Evolutionary conservation across 306 rosid genomes (phyloP).

Genomic region (Benincasa hispida): DNA sequence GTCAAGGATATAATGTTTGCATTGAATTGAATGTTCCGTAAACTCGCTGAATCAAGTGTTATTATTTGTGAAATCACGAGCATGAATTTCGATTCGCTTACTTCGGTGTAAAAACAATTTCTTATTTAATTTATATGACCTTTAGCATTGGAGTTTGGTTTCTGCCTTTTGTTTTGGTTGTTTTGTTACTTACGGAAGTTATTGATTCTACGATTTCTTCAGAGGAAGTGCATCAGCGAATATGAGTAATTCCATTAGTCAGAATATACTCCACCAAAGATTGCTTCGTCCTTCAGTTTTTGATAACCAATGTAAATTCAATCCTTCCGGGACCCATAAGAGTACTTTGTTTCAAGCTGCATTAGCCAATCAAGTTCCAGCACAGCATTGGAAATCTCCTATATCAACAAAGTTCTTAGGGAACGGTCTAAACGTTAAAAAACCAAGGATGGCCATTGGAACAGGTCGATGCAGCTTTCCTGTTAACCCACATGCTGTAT

Average conservation of each 20-base stretch:
- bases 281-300: conserved; percentile 34
- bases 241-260: conserved; percentile 60
- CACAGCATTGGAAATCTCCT: conserved; percentile 26
- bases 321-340: conserved; percentile 36
- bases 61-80: neutral
- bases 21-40: neutral
- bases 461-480: conserved; percentile 16
- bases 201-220: conserved; percentile 22
- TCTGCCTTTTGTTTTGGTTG: neutral
- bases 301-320: conserved; percentile 42
- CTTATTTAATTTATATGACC: neutral
- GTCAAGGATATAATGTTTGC: neutral
- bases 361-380: conserved; percentile 30
- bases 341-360: conserved; percentile 33
- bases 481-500: conserved; percentile 43
- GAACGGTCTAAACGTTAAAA: conserved; percentile 30
- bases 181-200: neutral
- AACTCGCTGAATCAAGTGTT: neutral
- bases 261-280: conserved; percentile 50
- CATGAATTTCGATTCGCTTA: neutral
- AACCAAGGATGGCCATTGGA: conserved; percentile 36
- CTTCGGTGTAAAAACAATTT: neutral
- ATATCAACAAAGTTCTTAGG: conserved; percentile 44
- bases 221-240: conserved; percentile 27
- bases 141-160: neutral